Conservation (phyloP, 495 filamentous ascomycete species). For the Durotheca rogersii region DNA sequence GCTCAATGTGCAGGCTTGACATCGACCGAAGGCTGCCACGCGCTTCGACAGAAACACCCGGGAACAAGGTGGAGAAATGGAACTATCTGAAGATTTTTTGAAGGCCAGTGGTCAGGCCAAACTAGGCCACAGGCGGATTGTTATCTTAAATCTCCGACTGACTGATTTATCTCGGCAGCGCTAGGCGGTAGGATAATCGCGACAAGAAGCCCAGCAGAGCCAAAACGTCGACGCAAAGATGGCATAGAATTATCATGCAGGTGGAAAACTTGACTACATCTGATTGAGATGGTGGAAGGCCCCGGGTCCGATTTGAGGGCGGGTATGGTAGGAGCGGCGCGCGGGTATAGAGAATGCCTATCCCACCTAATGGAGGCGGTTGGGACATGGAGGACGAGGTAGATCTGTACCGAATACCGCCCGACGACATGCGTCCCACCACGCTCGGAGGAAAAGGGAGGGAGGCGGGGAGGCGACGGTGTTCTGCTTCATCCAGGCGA, state of each 20-base stretch:
- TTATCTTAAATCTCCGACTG: slow-evolving; percentile 5
- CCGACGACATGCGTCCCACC: background rate
- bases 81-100: slow-evolving; percentile 24
- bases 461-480: background rate
- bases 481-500: too few relatives aligned
- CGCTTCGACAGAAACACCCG: slow-evolving; percentile 9
- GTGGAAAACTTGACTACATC: slow-evolving; percentile 17
- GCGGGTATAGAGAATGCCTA: background rate
- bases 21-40: slow-evolving; percentile 4
- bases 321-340: background rate
- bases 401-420: background rate
- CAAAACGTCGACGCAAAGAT: slow-evolving; percentile 1
- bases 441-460: slow-evolving; percentile 2
- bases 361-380: background rate
- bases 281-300: slow-evolving; percentile 3
- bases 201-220: background rate
- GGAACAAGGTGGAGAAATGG: slow-evolving; percentile 3
- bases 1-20: background rate
- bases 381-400: background rate
- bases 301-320: background rate
- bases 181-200: slow-evolving; percentile 4
- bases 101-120: slow-evolving; percentile 7
- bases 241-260: slow-evolving; percentile 13
- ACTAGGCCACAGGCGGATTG: slow-evolving; percentile 2
- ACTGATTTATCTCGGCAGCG: slow-evolving; percentile 2